Evolutionary conservation across 2,329 filamentous ascomycete genomes (phyloP), one percentile per base, ranked within the genome.

Genomic region (Thelonectria discophora): DNA sequence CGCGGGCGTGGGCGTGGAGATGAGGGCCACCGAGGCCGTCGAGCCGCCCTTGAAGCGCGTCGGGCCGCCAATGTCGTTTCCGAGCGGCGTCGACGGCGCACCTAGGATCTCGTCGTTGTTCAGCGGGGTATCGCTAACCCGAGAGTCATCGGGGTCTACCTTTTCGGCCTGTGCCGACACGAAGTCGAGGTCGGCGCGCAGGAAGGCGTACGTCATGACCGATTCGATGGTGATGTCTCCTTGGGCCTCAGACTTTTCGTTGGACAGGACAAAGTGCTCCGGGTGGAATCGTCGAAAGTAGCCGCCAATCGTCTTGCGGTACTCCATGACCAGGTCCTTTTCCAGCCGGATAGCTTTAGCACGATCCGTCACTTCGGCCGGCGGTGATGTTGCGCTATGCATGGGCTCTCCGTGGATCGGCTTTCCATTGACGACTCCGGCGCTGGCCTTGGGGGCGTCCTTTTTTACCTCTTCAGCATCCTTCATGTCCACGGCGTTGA

Each of bases 201-300:
- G 83, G 72, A 99, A 99, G 20, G 94, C 93, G 77, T 98, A 98
- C 61, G 91, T 91, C 55, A 99, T 82, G 37, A 97, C 88, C 1
- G 91, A 87, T 73, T 94, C 90, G 63, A 94, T 86, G 13, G 87
- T 88, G 37, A 89, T 82, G 13, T 83, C 76, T 13, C 73, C 71
- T 40, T 74, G 71, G 32, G 76, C 73, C 24, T 71, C 68, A 4
- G 68, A 49, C 5, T 65, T 63, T 12, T 75, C 71, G 17, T 72
- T 70, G 12, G 79, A 76, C 13, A 82, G 65, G 56, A 79, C 76
- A 69, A 97, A 97, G 76, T 91, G 85, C 49, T 91, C 84, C 0
- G 95, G 94, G 68, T 88, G 89, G 80, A 98, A 98, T 45, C 95
- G 88, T 62, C 91, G 88, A 74, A 97, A 99, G 78, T 99, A 99